phyloP scores from a whole-genome alignment of 495 filamentous ascomycete species.

The Cladorrhinum samala region DNA sequence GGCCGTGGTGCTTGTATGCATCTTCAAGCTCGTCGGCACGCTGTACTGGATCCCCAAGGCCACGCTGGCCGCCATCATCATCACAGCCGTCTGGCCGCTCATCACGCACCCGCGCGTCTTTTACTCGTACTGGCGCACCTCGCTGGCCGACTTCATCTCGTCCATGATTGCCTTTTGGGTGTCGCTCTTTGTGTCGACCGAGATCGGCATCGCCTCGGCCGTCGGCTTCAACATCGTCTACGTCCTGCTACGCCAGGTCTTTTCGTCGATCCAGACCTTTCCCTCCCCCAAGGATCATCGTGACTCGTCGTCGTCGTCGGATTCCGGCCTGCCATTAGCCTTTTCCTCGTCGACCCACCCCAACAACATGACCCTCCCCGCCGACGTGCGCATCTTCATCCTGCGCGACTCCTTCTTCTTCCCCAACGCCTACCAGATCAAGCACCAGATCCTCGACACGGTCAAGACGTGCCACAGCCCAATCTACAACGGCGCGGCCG shows the following conservation, averaged over 20 bases:
- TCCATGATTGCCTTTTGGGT: conserved; percentile 46
- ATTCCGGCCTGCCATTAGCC: conserved; percentile 12
- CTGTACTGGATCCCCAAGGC: conserved; percentile 49
- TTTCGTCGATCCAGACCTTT: conserved; percentile 21
- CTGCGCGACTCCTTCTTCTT: conserved; percentile 43
- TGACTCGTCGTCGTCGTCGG: too few species aligned
- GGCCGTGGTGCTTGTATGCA: conserved; percentile 41
- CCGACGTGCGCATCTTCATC: conserved; percentile 35
- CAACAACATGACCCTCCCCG: conserved; percentile 12
- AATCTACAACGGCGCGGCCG: conserved; percentile 15
- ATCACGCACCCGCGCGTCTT: conserved; percentile 37
- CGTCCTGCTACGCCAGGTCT: conserved; percentile 39
- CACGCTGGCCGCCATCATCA: conserved; percentile 43
- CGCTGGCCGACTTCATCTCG: conserved; percentile 43
- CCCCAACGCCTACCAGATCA: conserved; percentile 43
- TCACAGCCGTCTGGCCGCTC: conserved; percentile 41
- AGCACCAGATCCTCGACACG: conserved; percentile 33
- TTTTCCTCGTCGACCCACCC: conserved; percentile 8
- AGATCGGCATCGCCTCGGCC: conserved; percentile 41
- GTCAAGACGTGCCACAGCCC: conserved; percentile 36
- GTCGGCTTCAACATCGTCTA: conserved; percentile 44
- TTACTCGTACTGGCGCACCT: conserved; percentile 43
- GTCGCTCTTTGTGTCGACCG: conserved; percentile 44
- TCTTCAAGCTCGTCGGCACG: conserved; percentile 42
- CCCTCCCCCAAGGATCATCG: conserved; percentile 13